Evolutionary conservation across 2,329 filamentous ascomycete genomes (phyloP).

Genomic region (Sclerotinia glacialis): DNA sequence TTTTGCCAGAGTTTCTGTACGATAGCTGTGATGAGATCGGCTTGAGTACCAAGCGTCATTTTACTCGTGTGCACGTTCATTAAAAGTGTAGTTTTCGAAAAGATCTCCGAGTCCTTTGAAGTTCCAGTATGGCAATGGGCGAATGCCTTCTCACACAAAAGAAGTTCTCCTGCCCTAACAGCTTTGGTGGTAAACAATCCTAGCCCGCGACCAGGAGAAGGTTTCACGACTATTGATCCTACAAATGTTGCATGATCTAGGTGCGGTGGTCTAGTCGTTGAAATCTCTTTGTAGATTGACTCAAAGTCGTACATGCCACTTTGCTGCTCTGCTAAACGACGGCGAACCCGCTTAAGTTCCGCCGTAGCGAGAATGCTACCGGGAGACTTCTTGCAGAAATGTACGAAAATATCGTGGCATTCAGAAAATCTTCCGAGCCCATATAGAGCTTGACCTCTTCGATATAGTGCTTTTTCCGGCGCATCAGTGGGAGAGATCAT

Average conservation of each 20-base stretch:
- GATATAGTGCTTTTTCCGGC: conserved; percentile 22
- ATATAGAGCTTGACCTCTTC: conserved; percentile 23
- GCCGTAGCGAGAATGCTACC: conserved; percentile 6
- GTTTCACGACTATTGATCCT: conserved; percentile 20
- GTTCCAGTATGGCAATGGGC: conserved; percentile 23
- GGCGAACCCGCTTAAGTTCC: conserved; percentile 18
- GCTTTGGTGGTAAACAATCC: conserved; percentile 26
- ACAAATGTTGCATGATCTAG: conserved; percentile 28
- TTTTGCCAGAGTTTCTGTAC: conserved; percentile 24
- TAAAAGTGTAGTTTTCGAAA: conserved; percentile 8
- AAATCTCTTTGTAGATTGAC: conserved; percentile 24
- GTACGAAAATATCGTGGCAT: conserved; percentile 20
- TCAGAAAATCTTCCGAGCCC: conserved; percentile 19
- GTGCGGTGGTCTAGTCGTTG: conserved; percentile 18
- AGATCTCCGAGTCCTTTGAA: background rate
- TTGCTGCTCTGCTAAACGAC: conserved; percentile 25
- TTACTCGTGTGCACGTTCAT: conserved; percentile 17
- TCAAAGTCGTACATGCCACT: conserved; percentile 26
- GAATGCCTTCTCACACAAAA: conserved; percentile 29
- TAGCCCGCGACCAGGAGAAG: conserved; percentile 13
- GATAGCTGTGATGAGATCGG: conserved; percentile 20
- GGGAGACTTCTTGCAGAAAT: conserved; percentile 21
- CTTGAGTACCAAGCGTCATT: conserved; percentile 21
- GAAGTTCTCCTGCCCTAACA: conserved; percentile 26
- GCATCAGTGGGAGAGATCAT: background rate